Evolutionary conservation across 495 filamentous ascomycete species (phyloP), one percentile per base, ranked within the genome.

Genomic region (Rhypophila decipiens): DNA sequence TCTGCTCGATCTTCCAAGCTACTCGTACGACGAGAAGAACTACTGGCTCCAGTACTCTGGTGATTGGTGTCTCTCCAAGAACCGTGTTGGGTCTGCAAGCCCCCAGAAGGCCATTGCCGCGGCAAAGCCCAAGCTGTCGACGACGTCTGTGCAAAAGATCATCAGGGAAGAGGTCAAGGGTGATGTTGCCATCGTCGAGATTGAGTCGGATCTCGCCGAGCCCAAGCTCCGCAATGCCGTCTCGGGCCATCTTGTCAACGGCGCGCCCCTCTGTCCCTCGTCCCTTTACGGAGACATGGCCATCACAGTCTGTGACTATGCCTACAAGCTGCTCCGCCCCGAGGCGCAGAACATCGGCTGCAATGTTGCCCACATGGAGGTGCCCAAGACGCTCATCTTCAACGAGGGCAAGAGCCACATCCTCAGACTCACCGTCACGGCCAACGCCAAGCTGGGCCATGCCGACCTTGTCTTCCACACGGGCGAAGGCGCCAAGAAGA

Each of bases 21-120:
- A 95, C 57, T 78, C 76, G 9, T 95, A 83, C 68, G 85, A 93
- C 48, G 65, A 82, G 24, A 90, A 89, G 72, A 82, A 85, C 53
- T 88, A 89, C 64, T 93, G 88, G 88, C 77, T 90, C 18, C 73
- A 82, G 11, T 90, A 90, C 62, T 73, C 71, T 12, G 81, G 85
- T 47, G 86, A 70, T 69, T 79, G 67, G 72, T 81, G 42, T 78
- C 54, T 90, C 24, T 83, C 80, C 54, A 88, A 88, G 63, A 85
- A 86, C 64, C 77, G 77, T 24, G 75, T 79, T 7, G 76, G 79
- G 10, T 73, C 75, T 48, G 71, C 78, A 31, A 58, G 70, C 8
- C 50, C 69, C 13, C 55, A 70, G 5, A 65, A 59, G 41, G 77
- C 67, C 2, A 63, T 71, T 13, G 84, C 87, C 55, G 59, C 77